These are phyloP conservation scores for Eucalyptus coolabah DNA, from an alignment of 345 rosid genomes.

Conservation along the genomic window DNA sequence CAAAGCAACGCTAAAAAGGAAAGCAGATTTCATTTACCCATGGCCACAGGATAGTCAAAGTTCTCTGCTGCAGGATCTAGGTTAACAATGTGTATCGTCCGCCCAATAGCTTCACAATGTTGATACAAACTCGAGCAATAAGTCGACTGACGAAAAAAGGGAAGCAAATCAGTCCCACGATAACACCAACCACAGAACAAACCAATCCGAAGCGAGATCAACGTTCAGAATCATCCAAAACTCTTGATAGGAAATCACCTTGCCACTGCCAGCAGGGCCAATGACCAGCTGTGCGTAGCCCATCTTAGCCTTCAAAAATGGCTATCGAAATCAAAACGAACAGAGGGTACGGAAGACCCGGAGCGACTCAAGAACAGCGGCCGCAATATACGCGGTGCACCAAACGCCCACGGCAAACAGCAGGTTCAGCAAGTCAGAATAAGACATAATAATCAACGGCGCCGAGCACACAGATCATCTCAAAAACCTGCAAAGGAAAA, in stretches of 20 bases:
- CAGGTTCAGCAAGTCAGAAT: slow-evolving; percentile 32
- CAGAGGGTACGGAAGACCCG: slow-evolving; percentile 42
- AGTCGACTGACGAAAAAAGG: slow-evolving; percentile 46
- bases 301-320: slow-evolving; percentile 9
- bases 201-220: neutral
- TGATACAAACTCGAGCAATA: slow-evolving; percentile 70
- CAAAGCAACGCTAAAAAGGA: neutral
- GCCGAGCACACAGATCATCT: neutral
- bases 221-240: neutral
- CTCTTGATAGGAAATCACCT: slow-evolving; percentile 18
- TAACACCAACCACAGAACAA: neutral
- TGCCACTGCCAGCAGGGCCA: slow-evolving; percentile 83
- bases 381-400: slow-evolving; percentile 72
- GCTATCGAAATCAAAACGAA: slow-evolving; percentile 1
- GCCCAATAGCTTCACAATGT: slow-evolving; percentile 57
- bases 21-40: slow-evolving; percentile 33
- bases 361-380: slow-evolving; percentile 53
- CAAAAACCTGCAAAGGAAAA: neutral
- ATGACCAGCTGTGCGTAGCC: slow-evolving; percentile 86
- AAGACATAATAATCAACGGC: slow-evolving; percentile 36
- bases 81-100: slow-evolving; percentile 63
- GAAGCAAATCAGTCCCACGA: neutral
- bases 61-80: slow-evolving; percentile 92
- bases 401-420: slow-evolving; percentile 63
- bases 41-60: slow-evolving; percentile 84